Percentiles rank a stretch among this genome's conserved stretches.
Conservation (phyloP, 768 basidiomycete genomes). For the Podaxis sp. region DNA sequence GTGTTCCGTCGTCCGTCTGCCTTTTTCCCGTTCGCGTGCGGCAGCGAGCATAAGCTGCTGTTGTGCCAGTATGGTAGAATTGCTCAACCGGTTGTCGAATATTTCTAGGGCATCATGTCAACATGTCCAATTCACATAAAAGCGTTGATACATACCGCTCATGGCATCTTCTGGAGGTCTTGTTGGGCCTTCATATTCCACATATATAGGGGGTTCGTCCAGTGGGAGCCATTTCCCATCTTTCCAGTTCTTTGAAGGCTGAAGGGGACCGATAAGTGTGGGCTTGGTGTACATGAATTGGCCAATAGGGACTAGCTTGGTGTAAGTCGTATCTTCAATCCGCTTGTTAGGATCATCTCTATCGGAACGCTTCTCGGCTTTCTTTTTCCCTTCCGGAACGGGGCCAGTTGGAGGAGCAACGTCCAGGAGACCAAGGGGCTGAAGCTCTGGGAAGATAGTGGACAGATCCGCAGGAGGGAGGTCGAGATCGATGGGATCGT, state of each 20-base stretch:
- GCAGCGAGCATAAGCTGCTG: constrained; percentile 13
- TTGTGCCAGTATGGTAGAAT: constrained; percentile 13
- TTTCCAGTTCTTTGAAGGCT: constrained; percentile 76
- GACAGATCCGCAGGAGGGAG: constrained; percentile 47
- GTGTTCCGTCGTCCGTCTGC: constrained; percentile 35
- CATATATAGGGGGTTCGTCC: constrained; percentile 52
- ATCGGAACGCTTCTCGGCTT: constrained; percentile 56
- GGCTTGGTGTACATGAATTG: constrained; percentile 81
- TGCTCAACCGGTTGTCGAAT: constrained; percentile 35
- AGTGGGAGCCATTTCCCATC: constrained; percentile 62
- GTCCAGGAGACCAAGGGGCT: constrained; percentile 56
- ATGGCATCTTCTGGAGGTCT: constrained; percentile 47
- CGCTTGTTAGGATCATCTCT: constrained; percentile 75
- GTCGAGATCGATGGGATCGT: constrained; percentile 23
- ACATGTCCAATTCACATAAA: not conserved
- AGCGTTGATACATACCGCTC: constrained; percentile 40
- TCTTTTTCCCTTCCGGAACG: constrained; percentile 40
- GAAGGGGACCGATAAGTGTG: constrained; percentile 78
- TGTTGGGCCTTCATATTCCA: constrained; percentile 37
- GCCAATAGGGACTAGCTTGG: constrained; percentile 72
- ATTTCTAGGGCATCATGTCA: constrained; percentile 32
- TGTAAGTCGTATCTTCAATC: constrained; percentile 74
- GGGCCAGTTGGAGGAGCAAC: constrained; percentile 31
- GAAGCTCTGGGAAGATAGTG: constrained; percentile 84
- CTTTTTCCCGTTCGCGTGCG: constrained; percentile 42